phyloP scores from a whole-genome alignment of 2,329 filamentous ascomycete genomes.

The Sarocladium brachiariae region DNA sequence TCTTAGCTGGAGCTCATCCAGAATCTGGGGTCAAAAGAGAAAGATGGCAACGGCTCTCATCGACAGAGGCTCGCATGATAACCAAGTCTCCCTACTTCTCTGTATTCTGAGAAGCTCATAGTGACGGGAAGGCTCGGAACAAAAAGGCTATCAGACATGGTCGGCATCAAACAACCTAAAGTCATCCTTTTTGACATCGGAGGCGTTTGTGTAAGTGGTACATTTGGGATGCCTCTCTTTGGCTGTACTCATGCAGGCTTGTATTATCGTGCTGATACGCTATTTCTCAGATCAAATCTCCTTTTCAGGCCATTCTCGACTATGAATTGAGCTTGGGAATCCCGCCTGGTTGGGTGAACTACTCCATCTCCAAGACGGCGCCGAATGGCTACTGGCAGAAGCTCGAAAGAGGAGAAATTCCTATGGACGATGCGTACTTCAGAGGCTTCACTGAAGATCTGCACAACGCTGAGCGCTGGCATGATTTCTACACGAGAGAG shows the following conservation, averaged over 20 bases:
- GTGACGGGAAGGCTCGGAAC: neutral
- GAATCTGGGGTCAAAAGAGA: slow-evolving; percentile 18
- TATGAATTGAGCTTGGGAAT: slow-evolving; percentile 75
- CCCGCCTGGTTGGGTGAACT: slow-evolving; percentile 85
- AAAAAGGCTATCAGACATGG: slow-evolving; percentile 2
- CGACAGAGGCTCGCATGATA: neutral
- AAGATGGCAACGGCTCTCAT: neutral
- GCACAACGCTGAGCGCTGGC: slow-evolving; percentile 60
- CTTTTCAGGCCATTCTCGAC: slow-evolving; percentile 87
- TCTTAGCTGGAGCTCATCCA: neutral
- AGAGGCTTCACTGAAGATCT: slow-evolving; percentile 69
- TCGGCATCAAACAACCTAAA: slow-evolving; percentile 48
- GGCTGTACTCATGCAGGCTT: too few species aligned
- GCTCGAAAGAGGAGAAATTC: slow-evolving; percentile 77
- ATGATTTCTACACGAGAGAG: slow-evolving; percentile 48
- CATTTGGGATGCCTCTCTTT: too few species aligned
- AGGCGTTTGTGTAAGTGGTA: slow-evolving; percentile 91
- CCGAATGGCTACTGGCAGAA: slow-evolving; percentile 82
- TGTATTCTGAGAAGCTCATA: neutral
- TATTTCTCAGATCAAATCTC: slow-evolving; percentile 65
- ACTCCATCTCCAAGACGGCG: slow-evolving; percentile 71
- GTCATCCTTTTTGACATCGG: slow-evolving; percentile 92
- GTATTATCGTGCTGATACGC: neutral
- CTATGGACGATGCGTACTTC: slow-evolving; percentile 71
- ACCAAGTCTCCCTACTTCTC: neutral